Percentiles rank a stretch among this genome's conserved stretches.
phyloP scores from a whole-genome alignment of 306 rosid species.

The Heteromeles arbutifolia region DNA sequence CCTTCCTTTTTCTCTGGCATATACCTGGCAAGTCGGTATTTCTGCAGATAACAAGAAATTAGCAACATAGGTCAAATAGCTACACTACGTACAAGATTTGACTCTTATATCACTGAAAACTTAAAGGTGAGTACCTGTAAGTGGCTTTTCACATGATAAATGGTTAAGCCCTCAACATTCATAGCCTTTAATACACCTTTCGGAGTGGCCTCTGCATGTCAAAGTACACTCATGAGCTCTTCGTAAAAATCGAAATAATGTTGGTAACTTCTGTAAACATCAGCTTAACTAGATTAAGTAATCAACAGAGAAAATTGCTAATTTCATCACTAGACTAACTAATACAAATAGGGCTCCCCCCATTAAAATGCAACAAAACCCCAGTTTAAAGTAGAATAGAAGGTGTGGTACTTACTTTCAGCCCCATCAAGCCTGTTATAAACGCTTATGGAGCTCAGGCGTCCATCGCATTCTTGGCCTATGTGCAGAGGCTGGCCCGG shows the following conservation, averaged over 20 bases:
- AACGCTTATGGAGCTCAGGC: slow-evolving; percentile 34
- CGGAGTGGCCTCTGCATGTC: slow-evolving; percentile 43
- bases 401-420: slow-evolving; percentile 23
- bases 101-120: neutral
- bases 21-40: slow-evolving; percentile 40
- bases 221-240: neutral
- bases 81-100: neutral
- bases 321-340: neutral
- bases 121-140: slow-evolving; percentile 27
- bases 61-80: neutral
- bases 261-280: neutral
- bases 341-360: neutral
- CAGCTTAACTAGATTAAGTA: neutral
- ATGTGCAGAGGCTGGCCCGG: slow-evolving; percentile 20
- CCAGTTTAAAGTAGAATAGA: neutral
- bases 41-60: slow-evolving; percentile 27
- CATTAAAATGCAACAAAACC: neutral
- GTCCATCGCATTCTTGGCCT: slow-evolving; percentile 43
- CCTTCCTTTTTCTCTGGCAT: slow-evolving; percentile 41
- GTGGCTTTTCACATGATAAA: slow-evolving; percentile 44
- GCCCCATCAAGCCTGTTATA: slow-evolving; percentile 35
- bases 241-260: neutral
- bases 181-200: slow-evolving; percentile 33
- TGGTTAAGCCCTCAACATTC: slow-evolving; percentile 35
- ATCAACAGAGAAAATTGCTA: neutral